A percentile compares a stretch with the other conserved stretches of the same genome.
Evolutionary conservation across 2,329 filamentous ascomycete genomes (phyloP).

Genomic region (Sclerotinia spermophila): DNA sequence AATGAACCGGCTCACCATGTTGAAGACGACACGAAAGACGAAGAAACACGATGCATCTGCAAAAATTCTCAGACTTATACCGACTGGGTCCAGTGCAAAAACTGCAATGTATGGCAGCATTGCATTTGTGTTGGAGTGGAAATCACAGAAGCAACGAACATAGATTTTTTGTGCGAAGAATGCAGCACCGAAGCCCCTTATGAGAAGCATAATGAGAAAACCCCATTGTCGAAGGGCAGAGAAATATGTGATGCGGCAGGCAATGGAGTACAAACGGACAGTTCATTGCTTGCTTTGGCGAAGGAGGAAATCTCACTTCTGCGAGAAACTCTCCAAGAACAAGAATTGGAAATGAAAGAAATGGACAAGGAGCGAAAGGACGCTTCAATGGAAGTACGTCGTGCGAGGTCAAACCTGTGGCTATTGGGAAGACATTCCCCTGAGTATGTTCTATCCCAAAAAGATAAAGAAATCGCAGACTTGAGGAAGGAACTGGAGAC

Average conservation of each 20-base stretch:
- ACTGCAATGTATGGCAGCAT: constrained; percentile 2
- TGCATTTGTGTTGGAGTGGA: background rate
- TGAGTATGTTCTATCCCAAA: background rate
- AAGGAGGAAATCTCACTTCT: background rate
- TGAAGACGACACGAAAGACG: background rate
- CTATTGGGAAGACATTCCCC: background rate
- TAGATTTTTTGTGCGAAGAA: background rate
- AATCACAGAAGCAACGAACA: background rate
- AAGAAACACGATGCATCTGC: background rate
- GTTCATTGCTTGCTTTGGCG: background rate
- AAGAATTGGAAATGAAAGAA: background rate
- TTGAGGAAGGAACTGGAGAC: background rate
- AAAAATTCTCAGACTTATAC: background rate
- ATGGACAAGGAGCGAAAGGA: background rate
- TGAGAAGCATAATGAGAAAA: background rate
- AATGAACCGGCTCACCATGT: background rate
- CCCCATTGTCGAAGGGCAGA: background rate
- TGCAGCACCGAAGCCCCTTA: background rate
- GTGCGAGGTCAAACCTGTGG: background rate
- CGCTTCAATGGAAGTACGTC: background rate
- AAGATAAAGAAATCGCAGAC: background rate
- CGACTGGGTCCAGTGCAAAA: constrained; percentile 1
- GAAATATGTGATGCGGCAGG: background rate
- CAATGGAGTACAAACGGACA: background rate
- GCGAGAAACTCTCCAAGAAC: background rate